Base-by-base conservation (phyloP, 805 yeast species). In the Metschnikowia cubensis region DNA sequence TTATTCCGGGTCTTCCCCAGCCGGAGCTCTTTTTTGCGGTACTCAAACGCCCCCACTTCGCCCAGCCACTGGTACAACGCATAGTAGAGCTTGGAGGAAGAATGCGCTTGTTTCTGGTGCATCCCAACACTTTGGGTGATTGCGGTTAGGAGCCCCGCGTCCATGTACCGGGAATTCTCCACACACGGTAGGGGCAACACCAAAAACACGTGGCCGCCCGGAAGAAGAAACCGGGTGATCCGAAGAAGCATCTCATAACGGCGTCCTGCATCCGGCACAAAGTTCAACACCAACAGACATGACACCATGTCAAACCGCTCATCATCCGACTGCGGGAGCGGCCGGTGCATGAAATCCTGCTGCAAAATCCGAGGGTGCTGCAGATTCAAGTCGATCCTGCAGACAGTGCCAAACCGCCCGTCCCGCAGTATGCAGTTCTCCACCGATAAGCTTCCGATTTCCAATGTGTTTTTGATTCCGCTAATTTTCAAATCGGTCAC, bases 101-200 rank as follows among this genome's bases (percentile, higher is more conserved):
- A 81, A 54, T 85, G 80, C 50, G 74, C 71, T 42, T 71, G 61
- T 4, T 74, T 45, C 34, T 71, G 52, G 6, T 50, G 53, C 54
- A 82, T 89, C 0, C 97, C 97, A n/a, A 89, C 67, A 6, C 72
- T 58, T 0, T 51, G 33, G 80, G 85, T 76, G 11, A 90, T 76
- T 1, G 66, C 63, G 1, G 64, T 56, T 7, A 80, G 68, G 22
- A 64, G 65, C 0, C 60, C 62, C 36, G 73, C 71, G 53, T 80
- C 77, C 64, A 85, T 81, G 63, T 91, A 92, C 41, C 98, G 74
- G 0, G 97, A 90, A 64, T 92, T 91, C 7, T 71, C 64, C 1
- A 89, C 72, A 63, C 99, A 92, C 0, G 98, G 96, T 34, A 87
- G 72, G 0, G 99, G 99, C 3, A 92, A 69, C 6, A 92, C 98